A percentile compares a stretch with the other conserved stretches of the same genome.
Conservation (phyloP, 805 yeast genomes). For the Candida chauliodis region DNA sequence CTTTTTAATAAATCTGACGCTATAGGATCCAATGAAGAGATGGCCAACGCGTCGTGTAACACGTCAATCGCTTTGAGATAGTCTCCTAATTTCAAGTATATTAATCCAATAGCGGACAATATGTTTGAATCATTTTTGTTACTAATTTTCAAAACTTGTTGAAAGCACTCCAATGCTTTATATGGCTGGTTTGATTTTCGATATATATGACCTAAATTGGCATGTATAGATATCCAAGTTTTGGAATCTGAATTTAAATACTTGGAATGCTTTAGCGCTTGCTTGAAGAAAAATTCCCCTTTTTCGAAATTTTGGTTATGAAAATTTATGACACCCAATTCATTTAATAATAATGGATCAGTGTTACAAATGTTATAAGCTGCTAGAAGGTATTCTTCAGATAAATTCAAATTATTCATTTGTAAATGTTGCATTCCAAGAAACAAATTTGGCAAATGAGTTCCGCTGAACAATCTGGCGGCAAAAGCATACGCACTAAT, state of each 20-base stretch:
- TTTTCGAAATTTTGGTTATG: constrained; percentile 63
- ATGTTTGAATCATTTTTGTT: constrained; percentile 68
- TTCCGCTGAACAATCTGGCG: constrained; percentile 83
- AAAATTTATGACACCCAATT: constrained; percentile 87
- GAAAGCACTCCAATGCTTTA: constrained; percentile 71
- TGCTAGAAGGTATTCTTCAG: constrained; percentile 79
- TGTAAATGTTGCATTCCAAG: constrained; percentile 95
- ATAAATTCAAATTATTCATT: constrained; percentile 75
- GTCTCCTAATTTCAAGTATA: constrained; percentile 68
- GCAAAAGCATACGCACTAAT: constrained; percentile 96
- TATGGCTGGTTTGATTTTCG: constrained; percentile 59
- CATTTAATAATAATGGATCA: constrained; percentile 88
- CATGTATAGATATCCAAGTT: constrained; percentile 81
- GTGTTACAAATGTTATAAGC: constrained; percentile 74
- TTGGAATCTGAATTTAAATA: constrained; percentile 71
- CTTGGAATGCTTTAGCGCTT: constrained; percentile 68
- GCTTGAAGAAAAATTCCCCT: constrained; percentile 68
- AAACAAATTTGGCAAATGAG: constrained; percentile 84
- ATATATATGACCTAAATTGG: constrained; percentile 87
- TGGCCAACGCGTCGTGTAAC: constrained; percentile 76
- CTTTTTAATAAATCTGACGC: constrained; percentile 77
- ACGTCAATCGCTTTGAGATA: constrained; percentile 65
- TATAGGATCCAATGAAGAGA: constrained; percentile 76
- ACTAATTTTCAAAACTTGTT: constrained; percentile 66
- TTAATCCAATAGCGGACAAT: constrained; percentile 80